Conservation (phyloP, 306 rosid species). For the Rosa persica region DNA sequence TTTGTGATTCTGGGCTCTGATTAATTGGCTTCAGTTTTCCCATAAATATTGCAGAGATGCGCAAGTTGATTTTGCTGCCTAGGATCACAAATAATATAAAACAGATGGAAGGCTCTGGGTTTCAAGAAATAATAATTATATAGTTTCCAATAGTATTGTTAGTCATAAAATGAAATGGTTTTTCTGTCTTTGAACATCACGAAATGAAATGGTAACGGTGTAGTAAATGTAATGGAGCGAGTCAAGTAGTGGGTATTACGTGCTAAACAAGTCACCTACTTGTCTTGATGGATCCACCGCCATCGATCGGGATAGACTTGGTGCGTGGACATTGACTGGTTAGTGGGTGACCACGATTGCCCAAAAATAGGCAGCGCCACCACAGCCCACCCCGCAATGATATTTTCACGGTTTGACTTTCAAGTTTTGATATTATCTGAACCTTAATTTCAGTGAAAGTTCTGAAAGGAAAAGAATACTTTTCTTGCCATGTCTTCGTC, state of each 20-base stretch:
- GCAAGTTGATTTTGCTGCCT: not conserved
- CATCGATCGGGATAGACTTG: too few relatives aligned
- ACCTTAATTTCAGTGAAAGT: conserved; percentile 11
- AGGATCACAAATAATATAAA: too few relatives aligned
- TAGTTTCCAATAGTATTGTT: not conserved
- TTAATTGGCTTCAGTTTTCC: not conserved
- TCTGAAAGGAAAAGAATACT: not conserved
- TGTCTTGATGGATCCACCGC: too few relatives aligned
- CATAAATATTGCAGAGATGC: not conserved
- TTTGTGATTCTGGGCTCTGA: not conserved
- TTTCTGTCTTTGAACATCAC: too few relatives aligned
- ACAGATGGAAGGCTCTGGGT: not conserved
- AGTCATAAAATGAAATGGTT: not conserved
- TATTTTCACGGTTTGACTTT: not conserved
- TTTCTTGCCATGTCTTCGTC: not conserved
- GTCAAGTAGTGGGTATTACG: not conserved
- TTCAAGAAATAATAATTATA: not conserved
- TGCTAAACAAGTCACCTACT: not conserved
- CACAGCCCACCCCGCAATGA: not conserved
- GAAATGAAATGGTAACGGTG: not conserved
- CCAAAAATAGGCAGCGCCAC: conserved; percentile 10
- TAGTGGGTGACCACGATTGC: not conserved
- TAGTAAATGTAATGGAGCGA: too few relatives aligned
- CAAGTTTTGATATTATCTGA: not conserved
- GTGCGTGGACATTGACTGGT: too few relatives aligned